Evolutionary conservation across 805 yeast species (phyloP).

Genomic region (Saturnispora saitoi): DNA sequence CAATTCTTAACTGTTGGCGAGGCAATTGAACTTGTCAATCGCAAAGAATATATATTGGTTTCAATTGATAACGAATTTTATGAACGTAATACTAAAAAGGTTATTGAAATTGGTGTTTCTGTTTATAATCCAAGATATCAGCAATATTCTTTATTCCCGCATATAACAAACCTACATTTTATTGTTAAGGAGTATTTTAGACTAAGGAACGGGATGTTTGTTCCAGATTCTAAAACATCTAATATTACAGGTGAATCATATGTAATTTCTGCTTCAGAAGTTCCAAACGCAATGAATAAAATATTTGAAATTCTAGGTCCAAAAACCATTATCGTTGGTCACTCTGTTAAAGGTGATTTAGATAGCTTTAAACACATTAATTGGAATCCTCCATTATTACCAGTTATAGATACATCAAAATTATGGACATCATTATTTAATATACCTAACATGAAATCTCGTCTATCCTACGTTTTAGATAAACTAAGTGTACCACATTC

Average conservation of each 20-base stretch:
- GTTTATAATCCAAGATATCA: conserved; percentile 27
- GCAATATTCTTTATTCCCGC: conserved; percentile 24
- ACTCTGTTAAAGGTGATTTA: conserved; percentile 23
- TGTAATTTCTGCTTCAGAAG: conserved; percentile 13
- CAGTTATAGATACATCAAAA: conserved; percentile 24
- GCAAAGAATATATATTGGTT: conserved; percentile 16
- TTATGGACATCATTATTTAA: conserved; percentile 22
- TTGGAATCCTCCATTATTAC: conserved; percentile 13
- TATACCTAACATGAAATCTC: conserved; percentile 11
- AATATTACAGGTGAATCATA: conserved; percentile 26
- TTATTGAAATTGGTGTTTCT: conserved; percentile 26
- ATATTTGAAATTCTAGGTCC: conserved; percentile 14
- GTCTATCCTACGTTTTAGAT: conserved; percentile 21
- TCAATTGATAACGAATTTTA: conserved; percentile 25
- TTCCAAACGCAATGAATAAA: conserved; percentile 13
- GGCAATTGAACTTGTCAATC: conserved; percentile 19
- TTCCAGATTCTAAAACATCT: conserved; percentile 22
- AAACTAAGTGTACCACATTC: conserved; percentile 24
- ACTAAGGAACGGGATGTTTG: conserved; percentile 19
- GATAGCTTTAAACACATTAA: conserved; percentile 14
- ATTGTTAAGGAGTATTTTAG: conserved; percentile 18
- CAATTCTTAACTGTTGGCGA: conserved; percentile 17
- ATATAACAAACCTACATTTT: conserved; percentile 24
- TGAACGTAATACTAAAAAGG: conserved; percentile 13
- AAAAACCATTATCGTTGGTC: conserved; percentile 24